phyloP scores from a whole-genome alignment of 345 rosid species.

The Eucalyptus sp. region DNA sequence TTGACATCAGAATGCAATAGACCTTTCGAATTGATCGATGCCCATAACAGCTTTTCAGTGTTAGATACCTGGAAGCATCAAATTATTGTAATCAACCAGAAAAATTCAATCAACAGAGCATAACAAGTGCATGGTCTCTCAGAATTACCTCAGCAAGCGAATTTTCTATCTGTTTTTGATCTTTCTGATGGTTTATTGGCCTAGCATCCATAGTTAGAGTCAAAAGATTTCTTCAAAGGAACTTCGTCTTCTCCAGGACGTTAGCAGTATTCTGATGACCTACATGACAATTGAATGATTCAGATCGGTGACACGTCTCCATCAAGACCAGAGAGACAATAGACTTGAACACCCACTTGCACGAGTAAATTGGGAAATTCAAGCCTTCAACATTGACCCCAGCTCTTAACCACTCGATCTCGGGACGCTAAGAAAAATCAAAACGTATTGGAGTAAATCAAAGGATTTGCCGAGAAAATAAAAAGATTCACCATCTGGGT shows the following conservation, averaged over 20 bases:
- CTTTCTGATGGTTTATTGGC: background rate
- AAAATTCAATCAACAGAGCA: background rate
- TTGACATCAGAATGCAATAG: conserved; percentile 41
- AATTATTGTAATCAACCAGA: background rate
- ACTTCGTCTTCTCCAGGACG: background rate
- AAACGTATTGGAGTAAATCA: background rate
- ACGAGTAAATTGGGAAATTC: background rate
- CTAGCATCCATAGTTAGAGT: background rate
- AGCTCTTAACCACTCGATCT: background rate
- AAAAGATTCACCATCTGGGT: background rate
- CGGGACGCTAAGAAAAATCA: background rate
- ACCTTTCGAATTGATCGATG: conserved; percentile 36
- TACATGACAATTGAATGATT: background rate
- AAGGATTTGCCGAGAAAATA: background rate
- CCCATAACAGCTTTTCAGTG: conserved; percentile 62
- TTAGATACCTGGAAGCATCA: conserved; percentile 37
- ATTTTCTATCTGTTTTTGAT: background rate
- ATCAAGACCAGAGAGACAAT: background rate
- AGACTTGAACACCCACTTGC: background rate
- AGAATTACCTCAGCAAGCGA: background rate
- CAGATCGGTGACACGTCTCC: background rate
- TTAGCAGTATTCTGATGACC: background rate
- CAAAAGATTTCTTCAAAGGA: background rate
- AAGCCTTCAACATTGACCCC: background rate
- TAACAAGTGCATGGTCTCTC: background rate